Percentiles rank a stretch among this genome's conserved stretches.
Conservation (phyloP, 768 basidiomycete species). For the Boletus rex-veris region DNA sequence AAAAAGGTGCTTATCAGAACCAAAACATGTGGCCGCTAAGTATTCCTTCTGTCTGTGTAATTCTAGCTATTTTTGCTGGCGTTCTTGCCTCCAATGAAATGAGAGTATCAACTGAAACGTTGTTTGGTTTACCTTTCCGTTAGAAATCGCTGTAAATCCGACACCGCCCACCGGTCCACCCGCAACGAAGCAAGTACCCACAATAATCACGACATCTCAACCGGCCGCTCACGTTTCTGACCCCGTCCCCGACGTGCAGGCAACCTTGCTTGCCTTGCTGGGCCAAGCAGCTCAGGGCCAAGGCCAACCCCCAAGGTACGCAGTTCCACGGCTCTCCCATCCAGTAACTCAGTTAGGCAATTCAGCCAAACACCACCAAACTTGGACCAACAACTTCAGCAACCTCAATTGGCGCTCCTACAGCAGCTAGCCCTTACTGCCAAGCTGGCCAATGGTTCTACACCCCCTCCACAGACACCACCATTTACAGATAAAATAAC, state of each 20-base stretch:
- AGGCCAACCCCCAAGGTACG: conserved; percentile 38
- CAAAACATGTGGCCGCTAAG: conserved; percentile 72
- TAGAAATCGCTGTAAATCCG: conserved; percentile 47
- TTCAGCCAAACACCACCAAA: conserved; percentile 65
- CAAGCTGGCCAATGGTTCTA: conserved; percentile 35
- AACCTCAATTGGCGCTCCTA: conserved; percentile 64
- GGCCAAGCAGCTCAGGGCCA: conserved; percentile 55
- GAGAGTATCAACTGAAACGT: conserved; percentile 65
- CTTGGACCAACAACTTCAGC: conserved; percentile 43
- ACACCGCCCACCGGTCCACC: conserved; percentile 37
- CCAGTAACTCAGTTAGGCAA: neutral
- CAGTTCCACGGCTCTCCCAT: neutral
- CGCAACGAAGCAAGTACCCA: conserved; percentile 32
- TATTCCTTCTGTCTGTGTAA: conserved; percentile 67
- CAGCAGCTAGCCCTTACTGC: conserved; percentile 74
- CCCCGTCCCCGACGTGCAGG: conserved; percentile 43
- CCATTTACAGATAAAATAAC: conserved; percentile 20
- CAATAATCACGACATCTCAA: conserved; percentile 26
- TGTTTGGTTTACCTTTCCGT: conserved; percentile 53
- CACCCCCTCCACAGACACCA: conserved; percentile 26
- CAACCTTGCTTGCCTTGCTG: conserved; percentile 65
- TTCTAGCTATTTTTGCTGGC: conserved; percentile 51
- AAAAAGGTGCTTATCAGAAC: conserved; percentile 86
- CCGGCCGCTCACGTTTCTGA: conserved; percentile 12
- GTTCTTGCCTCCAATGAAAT: conserved; percentile 43